Evolutionary conservation across 169 alveolate genomes (phyloP).

Genomic region (Eimeria falciformis): DNA sequence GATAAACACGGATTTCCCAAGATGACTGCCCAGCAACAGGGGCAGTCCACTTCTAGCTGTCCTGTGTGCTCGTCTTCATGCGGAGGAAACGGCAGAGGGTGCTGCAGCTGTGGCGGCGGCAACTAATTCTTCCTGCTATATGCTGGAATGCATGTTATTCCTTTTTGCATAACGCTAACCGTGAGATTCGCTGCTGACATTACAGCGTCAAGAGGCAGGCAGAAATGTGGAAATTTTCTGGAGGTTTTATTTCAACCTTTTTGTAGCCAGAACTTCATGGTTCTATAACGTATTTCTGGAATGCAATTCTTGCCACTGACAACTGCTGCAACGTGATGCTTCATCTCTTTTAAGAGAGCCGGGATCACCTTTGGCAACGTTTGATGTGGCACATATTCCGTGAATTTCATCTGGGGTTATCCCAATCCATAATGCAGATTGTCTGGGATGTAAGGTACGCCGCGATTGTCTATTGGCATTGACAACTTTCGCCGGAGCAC

Average conservation of each 20-base stretch:
- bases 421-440: no score
- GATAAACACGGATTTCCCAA: conserved; percentile 47
- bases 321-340: no score
- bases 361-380: no score
- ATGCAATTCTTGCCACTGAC: conserved; percentile 18
- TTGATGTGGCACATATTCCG: no score
- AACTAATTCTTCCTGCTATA: background rate
- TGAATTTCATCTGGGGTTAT: no score
- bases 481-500: no score
- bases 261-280: conserved; percentile 6
- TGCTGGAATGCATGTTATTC: background rate
- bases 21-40: conserved; percentile 11
- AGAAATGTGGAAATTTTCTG: background rate
- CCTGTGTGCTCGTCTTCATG: conserved; percentile 57
- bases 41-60: conserved; percentile 41
- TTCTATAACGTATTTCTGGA: background rate
- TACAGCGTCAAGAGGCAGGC: background rate
- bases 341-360: no score
- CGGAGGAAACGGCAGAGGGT: conserved; percentile 62
- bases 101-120: conserved; percentile 54
- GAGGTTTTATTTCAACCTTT: conserved; percentile 14
- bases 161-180: conserved; percentile 50
- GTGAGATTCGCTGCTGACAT: background rate
- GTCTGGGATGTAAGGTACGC: no score
- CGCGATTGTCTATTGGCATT: no score